These are phyloP conservation scores for Ceratobasidium sp. DNA, from an alignment of 1,284 basidiomycete species.

Conservation along the genomic window DNA sequence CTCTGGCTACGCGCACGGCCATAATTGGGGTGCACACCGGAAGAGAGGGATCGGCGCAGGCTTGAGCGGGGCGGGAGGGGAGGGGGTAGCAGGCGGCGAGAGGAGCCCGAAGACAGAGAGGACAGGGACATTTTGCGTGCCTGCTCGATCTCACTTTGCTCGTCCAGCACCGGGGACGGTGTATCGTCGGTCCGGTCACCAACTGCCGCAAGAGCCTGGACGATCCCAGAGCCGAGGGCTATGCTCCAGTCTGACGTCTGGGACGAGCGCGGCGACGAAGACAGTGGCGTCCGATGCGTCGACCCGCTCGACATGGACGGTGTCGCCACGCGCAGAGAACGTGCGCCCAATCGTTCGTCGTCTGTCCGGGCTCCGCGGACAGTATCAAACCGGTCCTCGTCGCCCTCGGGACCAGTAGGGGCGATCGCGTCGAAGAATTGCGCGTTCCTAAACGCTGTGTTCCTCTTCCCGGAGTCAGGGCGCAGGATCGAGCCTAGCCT, in stretches of 20 bases:
- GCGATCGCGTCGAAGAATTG: conserved; percentile 25
- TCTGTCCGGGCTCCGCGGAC: conserved; percentile 5
- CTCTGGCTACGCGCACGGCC: background rate
- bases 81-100: conserved; percentile 20
- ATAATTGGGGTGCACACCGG: background rate
- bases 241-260: conserved; percentile 41
- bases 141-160: conserved; percentile 31
- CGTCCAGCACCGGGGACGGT: conserved; percentile 10
- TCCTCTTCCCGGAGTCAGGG: conserved; percentile 6
- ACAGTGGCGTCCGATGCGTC: conserved; percentile 23
- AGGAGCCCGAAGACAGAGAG: conserved; percentile 31
- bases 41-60: conserved; percentile 18
- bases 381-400: conserved; percentile 18
- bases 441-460: conserved; percentile 37
- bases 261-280: conserved; percentile 28
- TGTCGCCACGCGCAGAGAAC: conserved; percentile 22
- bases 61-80: conserved; percentile 38
- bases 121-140: conserved; percentile 40
- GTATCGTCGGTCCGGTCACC: background rate
- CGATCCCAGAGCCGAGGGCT: conserved; percentile 20
- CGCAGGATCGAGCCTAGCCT: conserved; percentile 26
- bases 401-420: conserved; percentile 4
- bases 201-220: conserved; percentile 7
- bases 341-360: background rate
- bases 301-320: conserved; percentile 35